phyloP scores from a whole-genome alignment of 192 early-diverging fungal species.

The Backusella psychrophila region DNA sequence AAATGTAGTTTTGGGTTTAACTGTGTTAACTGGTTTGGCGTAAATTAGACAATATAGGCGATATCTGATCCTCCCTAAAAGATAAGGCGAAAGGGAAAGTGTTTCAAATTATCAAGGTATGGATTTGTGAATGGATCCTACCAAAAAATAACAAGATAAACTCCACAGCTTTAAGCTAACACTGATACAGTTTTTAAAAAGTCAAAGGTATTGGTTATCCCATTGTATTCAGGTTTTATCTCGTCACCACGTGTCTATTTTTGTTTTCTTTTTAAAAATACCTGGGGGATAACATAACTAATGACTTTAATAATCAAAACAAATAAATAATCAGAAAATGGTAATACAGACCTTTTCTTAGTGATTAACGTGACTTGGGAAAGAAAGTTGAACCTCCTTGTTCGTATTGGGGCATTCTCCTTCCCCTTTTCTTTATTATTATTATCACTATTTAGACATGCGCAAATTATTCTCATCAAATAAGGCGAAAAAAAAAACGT shows the following conservation, averaged over 20 bases:
- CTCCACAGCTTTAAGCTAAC: too few species aligned
- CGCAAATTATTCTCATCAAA: constrained; percentile 4
- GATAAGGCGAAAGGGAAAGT: too few species aligned
- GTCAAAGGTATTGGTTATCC: too few species aligned
- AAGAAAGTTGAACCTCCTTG: constrained; percentile 1
- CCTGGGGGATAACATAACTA: background rate
- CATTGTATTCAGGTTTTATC: background rate
- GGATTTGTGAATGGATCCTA: too few species aligned
- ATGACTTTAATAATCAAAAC: background rate
- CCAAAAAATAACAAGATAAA: too few species aligned
- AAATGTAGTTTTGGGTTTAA: too few species aligned
- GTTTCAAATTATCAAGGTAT: too few species aligned
- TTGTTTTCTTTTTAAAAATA: background rate
- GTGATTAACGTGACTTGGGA: background rate
- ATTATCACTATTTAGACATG: background rate
- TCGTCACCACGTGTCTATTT: background rate
- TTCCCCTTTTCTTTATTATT: background rate
- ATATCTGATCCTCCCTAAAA: too few species aligned
- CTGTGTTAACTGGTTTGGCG: too few species aligned
- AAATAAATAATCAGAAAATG: background rate
- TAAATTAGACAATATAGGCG: too few species aligned
- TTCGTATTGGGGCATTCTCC: background rate
- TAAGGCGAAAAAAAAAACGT: background rate
- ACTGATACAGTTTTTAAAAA: too few species aligned
- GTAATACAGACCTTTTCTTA: background rate